Conservation (phyloP, 768 basidiomycete genomes). For the Tylopilus subfusipes region DNA sequence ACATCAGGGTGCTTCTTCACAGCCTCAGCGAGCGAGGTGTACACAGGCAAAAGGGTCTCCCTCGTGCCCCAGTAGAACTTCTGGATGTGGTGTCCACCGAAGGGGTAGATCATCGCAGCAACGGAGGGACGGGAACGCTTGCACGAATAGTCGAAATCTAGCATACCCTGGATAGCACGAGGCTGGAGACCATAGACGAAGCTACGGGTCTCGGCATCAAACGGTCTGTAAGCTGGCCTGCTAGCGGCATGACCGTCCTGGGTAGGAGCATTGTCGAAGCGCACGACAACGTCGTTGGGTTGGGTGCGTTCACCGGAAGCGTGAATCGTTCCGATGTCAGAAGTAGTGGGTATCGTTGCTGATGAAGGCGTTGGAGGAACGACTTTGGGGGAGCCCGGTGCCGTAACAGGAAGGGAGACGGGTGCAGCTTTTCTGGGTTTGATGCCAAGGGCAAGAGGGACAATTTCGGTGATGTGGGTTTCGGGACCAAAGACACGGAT, state of each 20-base stretch:
- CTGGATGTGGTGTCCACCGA: conserved; percentile 99
- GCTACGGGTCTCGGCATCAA: conserved; percentile 90
- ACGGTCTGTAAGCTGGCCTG: conserved; percentile 85
- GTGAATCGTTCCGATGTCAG: conserved; percentile 67
- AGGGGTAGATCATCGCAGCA: conserved; percentile 99
- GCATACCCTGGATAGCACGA: conserved; percentile 96
- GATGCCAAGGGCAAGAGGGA: conserved; percentile 92
- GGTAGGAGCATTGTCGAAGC: conserved; percentile 55
- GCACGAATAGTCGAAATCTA: conserved; percentile 99
- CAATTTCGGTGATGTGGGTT: conserved; percentile 97
- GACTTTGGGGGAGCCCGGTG: conserved; percentile 41
- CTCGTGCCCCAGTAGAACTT: conserved; percentile 99
- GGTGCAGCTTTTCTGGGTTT: conserved; percentile 36
- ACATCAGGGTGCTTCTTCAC: conserved; percentile 93
- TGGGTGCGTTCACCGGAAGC: conserved; percentile 79
- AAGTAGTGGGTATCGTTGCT: conserved; percentile 36
- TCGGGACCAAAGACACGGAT: conserved; percentile 98
- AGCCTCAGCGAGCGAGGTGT: conserved; percentile 88
- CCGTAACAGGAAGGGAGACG: conserved; percentile 43
- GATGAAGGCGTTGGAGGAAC: conserved; percentile 27
- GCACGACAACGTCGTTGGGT: conserved; percentile 84
- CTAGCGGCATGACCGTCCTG: conserved; percentile 32
- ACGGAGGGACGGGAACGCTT: conserved; percentile 88
- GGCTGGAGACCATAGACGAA: conserved; percentile 99
- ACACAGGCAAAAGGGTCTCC: conserved; percentile 97